Conservation (phyloP, 2,329 filamentous ascomycete genomes). For the Ambrosiella xylebori region DNA sequence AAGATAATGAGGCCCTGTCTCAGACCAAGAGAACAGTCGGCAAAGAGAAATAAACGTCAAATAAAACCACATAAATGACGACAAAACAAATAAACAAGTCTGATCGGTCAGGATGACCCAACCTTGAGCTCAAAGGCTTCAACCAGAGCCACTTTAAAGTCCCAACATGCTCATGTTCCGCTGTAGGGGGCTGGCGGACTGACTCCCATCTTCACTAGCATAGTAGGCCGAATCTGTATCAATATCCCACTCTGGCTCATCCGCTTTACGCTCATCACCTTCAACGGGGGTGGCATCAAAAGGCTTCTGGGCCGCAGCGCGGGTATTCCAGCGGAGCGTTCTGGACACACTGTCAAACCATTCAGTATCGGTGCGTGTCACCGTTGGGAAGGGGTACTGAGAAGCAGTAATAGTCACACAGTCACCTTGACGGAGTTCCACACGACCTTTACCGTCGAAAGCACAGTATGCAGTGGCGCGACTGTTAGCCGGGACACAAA, state of each 20-base stretch:
- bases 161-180: slow-evolving; percentile 59
- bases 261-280: slow-evolving; percentile 26
- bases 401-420: slow-evolving; percentile 91
- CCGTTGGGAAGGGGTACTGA: slow-evolving; percentile 93
- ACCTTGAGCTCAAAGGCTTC: not conserved
- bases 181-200: slow-evolving; percentile 47
- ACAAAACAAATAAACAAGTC: slow-evolving; percentile 3
- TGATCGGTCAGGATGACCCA: not conserved
- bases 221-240: slow-evolving; percentile 67
- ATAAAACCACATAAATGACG: slow-evolving; percentile 2
- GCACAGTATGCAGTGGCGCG: slow-evolving; percentile 91
- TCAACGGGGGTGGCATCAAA: slow-evolving; percentile 43
- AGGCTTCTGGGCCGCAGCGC: slow-evolving; percentile 79
- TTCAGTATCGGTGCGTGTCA: slow-evolving; percentile 73
- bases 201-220: slow-evolving; percentile 56
- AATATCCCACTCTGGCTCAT: slow-evolving; percentile 69
- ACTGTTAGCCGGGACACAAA: slow-evolving; percentile 68
- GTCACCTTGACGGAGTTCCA: slow-evolving; percentile 85
- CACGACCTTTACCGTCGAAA: slow-evolving; percentile 90
- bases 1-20: not conserved
- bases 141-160: slow-evolving; percentile 24
- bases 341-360: slow-evolving; percentile 95
- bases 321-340: slow-evolving; percentile 86
- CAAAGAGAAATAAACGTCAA: not conserved
- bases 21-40: not conserved